These are phyloP conservation scores for Colletotrichum magnum DNA, from an alignment of 2,329 filamentous ascomycete genomes.

Conservation along the genomic window DNA sequence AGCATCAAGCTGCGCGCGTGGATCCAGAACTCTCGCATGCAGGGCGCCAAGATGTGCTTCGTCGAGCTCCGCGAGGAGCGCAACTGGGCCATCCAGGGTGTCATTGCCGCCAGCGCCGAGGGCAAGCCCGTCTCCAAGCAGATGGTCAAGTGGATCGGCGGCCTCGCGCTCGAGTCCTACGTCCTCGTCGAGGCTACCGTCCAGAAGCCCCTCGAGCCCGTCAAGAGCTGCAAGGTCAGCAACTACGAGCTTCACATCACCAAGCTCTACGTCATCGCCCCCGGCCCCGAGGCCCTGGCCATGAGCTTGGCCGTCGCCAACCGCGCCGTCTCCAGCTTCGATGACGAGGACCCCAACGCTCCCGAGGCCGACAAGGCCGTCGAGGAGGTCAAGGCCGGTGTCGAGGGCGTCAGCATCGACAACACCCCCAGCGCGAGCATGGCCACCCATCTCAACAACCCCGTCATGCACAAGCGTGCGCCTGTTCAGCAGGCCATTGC, in stretches of 20 bases:
- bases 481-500: slow-evolving; percentile 90
- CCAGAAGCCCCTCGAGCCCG: slow-evolving; percentile 85
- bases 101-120: slow-evolving; percentile 78
- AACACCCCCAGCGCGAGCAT: slow-evolving; percentile 81
- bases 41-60: slow-evolving; percentile 93
- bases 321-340: slow-evolving; percentile 79
- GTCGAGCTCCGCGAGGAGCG: slow-evolving; percentile 84
- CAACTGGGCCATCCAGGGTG: slow-evolving; percentile 85
- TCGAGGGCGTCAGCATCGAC: slow-evolving; percentile 57
- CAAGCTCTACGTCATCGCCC: slow-evolving; percentile 84
- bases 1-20: slow-evolving; percentile 83
- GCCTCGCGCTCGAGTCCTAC: slow-evolving; percentile 83
- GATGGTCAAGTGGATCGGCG: slow-evolving; percentile 94
- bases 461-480: slow-evolving; percentile 91
- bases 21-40: slow-evolving; percentile 89
- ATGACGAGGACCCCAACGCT: slow-evolving; percentile 65
- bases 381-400: slow-evolving; percentile 48
- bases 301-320: slow-evolving; percentile 78
- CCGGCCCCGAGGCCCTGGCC: slow-evolving; percentile 70
- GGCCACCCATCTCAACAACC: slow-evolving; percentile 90
- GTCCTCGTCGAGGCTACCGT: slow-evolving; percentile 86
- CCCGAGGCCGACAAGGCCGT: slow-evolving; percentile 47
- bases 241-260: slow-evolving; percentile 89
- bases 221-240: slow-evolving; percentile 88
- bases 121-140: slow-evolving; percentile 76